Base-by-base conservation (phyloP, 2,329 filamentous ascomycete genomes). In the Verticillium nonalfalfae region DNA sequence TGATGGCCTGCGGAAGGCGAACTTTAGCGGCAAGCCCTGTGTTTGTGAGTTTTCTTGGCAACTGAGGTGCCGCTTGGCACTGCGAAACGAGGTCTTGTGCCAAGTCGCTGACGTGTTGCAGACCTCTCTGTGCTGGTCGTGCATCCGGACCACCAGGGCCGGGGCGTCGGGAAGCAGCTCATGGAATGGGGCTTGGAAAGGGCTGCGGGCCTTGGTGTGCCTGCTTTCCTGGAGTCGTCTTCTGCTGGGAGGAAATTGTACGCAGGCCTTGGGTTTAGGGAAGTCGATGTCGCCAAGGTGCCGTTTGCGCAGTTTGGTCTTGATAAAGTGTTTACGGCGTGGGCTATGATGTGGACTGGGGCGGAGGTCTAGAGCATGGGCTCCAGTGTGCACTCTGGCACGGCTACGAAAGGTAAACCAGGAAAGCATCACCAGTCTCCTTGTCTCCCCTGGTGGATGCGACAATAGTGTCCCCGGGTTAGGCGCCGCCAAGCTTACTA, bases 121-220 rank as follows among this genome's bases (percentile, higher is more conserved):
- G 75, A 76, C 60, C 65, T 78, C 3, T 74, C 74, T 57, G 68
- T 74, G 1, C 68, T 78, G 39, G 73, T 76, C 45, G 77, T 75
- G 2, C 68, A 75, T 56, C 70, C 74, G 2, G 70, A 70, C 11
- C 72, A 76, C 60, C 74, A 76, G 56, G 68, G 69, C 56, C 71
- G 71, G 11, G 76, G 76, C 7, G 72, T 73, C n/a, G 75, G 68
- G 2, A 66, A 68, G 31, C 63, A 75, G 66, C 64, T 77, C 63
- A 60, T 79, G 56, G 62, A 69, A 36, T 74, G 71, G 70, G 71
- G 72, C 3, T 67, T 70, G 21, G 68, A 69, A 7, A 69, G 76
- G 64, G 74, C 75, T n/a, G 74, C 76, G 56, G 61, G 69, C 9
- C 69, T 75, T 2, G 71, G 72, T 7, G 61, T 78, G n/a, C 70